Conservation (phyloP, 305 asterid genomes). For the Fraxinus latifolia region DNA sequence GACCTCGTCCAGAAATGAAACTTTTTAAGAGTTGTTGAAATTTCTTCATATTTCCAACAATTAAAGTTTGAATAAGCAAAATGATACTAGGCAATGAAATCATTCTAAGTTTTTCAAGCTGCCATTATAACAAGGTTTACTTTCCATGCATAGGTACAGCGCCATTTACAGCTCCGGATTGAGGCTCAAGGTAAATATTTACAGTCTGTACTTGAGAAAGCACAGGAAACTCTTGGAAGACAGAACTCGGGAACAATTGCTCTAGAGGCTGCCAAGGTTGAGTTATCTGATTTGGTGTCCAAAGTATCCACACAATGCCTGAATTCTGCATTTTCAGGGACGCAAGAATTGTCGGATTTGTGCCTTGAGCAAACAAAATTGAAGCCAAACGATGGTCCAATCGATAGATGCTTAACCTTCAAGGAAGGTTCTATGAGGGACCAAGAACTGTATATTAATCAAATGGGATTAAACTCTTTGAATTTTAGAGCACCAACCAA, state of each 20-base stretch:
- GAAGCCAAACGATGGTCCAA: conserved; percentile 56
- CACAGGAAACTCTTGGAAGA: conserved; percentile 85
- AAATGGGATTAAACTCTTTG: conserved; percentile 36
- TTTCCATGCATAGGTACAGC: conserved; percentile 66
- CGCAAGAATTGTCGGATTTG: conserved; percentile 51
- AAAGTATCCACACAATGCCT: conserved; percentile 80
- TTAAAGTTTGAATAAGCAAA: neutral
- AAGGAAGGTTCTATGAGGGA: conserved; percentile 56
- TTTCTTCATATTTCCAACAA: neutral
- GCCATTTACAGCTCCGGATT: conserved; percentile 81
- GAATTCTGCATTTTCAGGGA: conserved; percentile 60
- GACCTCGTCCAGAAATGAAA: neutral
- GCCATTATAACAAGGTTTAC: conserved; percentile 20
- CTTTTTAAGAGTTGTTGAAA: neutral
- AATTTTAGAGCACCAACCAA: conserved; percentile 37
- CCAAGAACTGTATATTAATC: conserved; percentile 48
- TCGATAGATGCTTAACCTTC: conserved; percentile 79
- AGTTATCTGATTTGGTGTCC: conserved; percentile 70
- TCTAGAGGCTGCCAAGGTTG: conserved; percentile 78
- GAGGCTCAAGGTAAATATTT: conserved; percentile 95
- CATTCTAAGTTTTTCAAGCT: neutral
- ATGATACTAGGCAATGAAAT: neutral
- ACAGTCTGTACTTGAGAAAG: conserved; percentile 85
- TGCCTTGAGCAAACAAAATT: conserved; percentile 48
- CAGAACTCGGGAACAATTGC: conserved; percentile 65